Conservation (phyloP, 768 basidiomycete genomes). For the Hygrophorus russula region DNA sequence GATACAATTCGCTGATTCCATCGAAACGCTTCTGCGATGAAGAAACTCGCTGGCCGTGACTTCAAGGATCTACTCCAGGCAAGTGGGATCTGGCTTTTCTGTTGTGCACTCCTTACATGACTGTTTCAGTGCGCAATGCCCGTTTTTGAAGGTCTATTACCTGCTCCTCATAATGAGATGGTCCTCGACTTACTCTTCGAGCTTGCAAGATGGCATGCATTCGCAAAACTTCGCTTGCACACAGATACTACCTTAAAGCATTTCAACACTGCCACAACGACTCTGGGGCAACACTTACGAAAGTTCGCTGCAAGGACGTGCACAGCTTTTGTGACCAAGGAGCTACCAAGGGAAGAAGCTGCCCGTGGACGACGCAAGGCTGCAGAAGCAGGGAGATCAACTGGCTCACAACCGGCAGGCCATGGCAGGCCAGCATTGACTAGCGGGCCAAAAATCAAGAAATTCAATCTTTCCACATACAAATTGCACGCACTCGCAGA, state of each 20-base stretch:
- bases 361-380: no score
- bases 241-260: slow-evolving; percentile 10
- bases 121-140: neutral
- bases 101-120: neutral
- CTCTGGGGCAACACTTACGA: no score
- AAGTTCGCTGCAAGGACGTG: no score
- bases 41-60: slow-evolving; percentile 22
- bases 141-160: slow-evolving; percentile 19
- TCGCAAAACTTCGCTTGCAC: slow-evolving; percentile 15
- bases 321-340: no score
- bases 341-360: no score
- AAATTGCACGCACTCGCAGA: slow-evolving; percentile 4
- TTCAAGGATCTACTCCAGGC: slow-evolving; percentile 34
- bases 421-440: slow-evolving; percentile 4
- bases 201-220: slow-evolving; percentile 6
- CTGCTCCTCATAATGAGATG: slow-evolving; percentile 9
- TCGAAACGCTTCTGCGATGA: slow-evolving; percentile 22
- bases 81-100: neutral
- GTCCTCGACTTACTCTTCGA: slow-evolving; percentile 10
- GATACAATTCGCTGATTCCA: slow-evolving; percentile 23
- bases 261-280: no score
- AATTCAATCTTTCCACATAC: slow-evolving; percentile 1
- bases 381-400: no score
- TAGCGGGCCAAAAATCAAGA: no score
- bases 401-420: no score